Evolutionary conservation across 2,329 filamentous ascomycete genomes (phyloP), one percentile per base, ranked within the genome.

Genomic region (Pseudocercospora fijiensis): DNA sequence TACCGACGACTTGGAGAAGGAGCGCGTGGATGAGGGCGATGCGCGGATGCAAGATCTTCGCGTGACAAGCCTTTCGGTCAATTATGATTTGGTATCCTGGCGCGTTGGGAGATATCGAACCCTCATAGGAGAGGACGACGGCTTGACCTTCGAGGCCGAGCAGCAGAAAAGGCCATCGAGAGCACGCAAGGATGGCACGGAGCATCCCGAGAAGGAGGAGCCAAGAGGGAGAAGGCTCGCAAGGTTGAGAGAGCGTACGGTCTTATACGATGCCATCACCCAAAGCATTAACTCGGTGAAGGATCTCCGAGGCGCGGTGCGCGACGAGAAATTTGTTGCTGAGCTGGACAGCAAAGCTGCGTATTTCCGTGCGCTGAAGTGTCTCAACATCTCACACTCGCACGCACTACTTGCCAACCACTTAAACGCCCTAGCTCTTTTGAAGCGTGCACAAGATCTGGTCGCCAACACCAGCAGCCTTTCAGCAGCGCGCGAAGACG

Each of bases 1-100:
- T 10, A 96, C 97, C 64, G 94, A 98, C 69, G 95, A 98, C 76
- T 82, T 97, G 62, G 86, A 86, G 57, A 88, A 85, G 64, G 95
- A 99, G 75, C 90, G 92, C 0, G 86, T 96, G 13, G 85, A 91
- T 22, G 90, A 92, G 75, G 88, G 91, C 62, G 94, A 99, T 73
- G 80, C 86, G 37, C 87, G 92, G 62, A 92, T 99, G 88, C 95
- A 99, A 78, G 88, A 92, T 71, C 81, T 99, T 52, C 93, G 96
- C 70, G 90, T 99, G 63, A 96, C 93, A 3, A 89, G 90, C 65
- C 96, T 96, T 0, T 92, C 94, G 1, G 91, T 98, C 62, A 96
- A 95, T 77, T 98, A 96, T 76, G 91, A 91, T 69, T 87, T 97
- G 77, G 90, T 99, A 62, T 93, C 91, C 74, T 98, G 93, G 93